phyloP scores from a whole-genome alignment of 208 protist species.

The Acanthamoeba triangularis region DNA sequence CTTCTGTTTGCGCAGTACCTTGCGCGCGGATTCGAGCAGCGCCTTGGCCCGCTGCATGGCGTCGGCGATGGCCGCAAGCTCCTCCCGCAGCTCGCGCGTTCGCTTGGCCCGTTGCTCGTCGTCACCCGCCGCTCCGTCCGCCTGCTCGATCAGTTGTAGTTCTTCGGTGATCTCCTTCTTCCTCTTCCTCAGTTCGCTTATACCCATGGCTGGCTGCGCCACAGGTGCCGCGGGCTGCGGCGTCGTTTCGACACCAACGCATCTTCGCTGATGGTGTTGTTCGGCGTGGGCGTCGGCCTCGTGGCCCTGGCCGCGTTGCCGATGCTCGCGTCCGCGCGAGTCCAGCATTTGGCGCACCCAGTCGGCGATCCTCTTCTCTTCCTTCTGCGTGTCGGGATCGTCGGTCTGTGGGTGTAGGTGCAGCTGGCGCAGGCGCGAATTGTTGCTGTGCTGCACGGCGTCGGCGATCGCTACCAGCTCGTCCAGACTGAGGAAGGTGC shows the following conservation, averaged over 20 bases:
- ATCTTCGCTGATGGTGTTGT: neutral
- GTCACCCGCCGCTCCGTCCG: neutral
- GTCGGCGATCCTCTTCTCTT: neutral
- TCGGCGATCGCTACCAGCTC: constrained; percentile 11
- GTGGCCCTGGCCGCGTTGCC: neutral
- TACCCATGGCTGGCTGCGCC: neutral
- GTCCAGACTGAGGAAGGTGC: neutral
- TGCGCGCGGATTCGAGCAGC: constrained; percentile 19
- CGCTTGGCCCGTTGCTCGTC: neutral
- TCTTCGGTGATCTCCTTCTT: constrained; percentile 36
- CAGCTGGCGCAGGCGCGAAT: constrained; percentile 48
- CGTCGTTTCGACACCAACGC: neutral
- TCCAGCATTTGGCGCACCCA: neutral
- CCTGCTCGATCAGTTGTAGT: neutral
- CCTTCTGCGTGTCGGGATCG: neutral
- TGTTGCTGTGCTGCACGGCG: neutral
- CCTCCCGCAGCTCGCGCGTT: neutral
- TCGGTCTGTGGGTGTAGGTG: neutral
- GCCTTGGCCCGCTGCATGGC: neutral
- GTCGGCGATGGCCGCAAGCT: neutral
- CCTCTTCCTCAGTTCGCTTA: neutral
- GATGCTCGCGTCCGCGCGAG: neutral
- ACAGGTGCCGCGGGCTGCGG: neutral
- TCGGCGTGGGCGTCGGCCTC: no score
- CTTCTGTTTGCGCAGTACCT: constrained; percentile 41